A percentile compares a stretch with the other conserved stretches of the same genome.
These are phyloP conservation scores for Puccinia triticina DNA, from an alignment of 1,284 basidiomycete genomes.

Conservation along the genomic window DNA sequence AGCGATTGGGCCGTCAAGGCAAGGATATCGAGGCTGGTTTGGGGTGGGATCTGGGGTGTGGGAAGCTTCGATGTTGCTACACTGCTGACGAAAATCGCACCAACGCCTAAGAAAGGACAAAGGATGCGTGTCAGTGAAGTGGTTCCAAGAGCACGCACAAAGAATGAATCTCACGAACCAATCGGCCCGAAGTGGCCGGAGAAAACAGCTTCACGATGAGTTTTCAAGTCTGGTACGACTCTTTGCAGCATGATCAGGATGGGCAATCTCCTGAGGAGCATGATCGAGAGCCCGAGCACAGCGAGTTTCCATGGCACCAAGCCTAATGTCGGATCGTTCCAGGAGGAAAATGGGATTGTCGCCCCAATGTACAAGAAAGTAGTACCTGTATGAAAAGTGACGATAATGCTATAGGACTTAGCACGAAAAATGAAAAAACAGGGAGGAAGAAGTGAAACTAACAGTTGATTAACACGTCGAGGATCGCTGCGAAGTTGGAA, in stretches of 20 bases:
- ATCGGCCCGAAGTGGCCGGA: conserved; percentile 77
- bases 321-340: conserved; percentile 69
- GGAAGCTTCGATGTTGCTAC: conserved; percentile 71
- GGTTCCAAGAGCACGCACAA: too few species aligned
- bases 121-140: not conserved
- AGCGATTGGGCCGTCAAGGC: conserved; percentile 81
- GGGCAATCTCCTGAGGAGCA: conserved; percentile 80
- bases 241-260: conserved; percentile 77
- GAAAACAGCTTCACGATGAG: conserved; percentile 77
- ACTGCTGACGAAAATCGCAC: conserved; percentile 85
- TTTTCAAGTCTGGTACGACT: conserved; percentile 92
- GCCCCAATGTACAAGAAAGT: conserved; percentile 62
- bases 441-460: conserved; percentile 4
- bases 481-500: conserved; percentile 90
- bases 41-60: conserved; percentile 65
- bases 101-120: conserved; percentile 55
- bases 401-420: conserved; percentile 57
- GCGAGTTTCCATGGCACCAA: conserved; percentile 80
- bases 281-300: conserved; percentile 75
- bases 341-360: conserved; percentile 85
- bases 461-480: conserved; percentile 70
- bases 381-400: not conserved
- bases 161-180: conserved; percentile 4
- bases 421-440: conserved; percentile 50
- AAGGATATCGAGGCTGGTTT: conserved; percentile 70